phyloP scores from a whole-genome alignment of 2,329 filamentous ascomycete species.

The Colletotrichum siamense region DNA sequence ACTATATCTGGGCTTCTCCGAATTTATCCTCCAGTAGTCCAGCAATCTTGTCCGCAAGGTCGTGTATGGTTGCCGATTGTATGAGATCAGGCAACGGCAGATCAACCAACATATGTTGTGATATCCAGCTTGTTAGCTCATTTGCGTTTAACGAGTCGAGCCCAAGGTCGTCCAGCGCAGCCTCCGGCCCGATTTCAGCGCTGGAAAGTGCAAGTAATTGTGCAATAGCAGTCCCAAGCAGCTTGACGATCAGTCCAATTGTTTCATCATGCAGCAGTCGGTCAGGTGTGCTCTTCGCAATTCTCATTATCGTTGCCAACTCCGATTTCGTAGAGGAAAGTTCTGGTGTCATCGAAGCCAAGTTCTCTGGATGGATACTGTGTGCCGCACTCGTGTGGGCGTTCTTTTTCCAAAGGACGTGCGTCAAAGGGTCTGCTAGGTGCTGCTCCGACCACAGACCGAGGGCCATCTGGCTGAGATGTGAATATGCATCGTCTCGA shows the following conservation, averaged over 20 bases:
- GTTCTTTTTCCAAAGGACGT: background rate
- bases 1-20: background rate
- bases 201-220: background rate
- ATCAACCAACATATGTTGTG: background rate
- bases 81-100: background rate
- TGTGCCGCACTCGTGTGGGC: background rate
- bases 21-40: background rate
- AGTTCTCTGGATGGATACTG: background rate
- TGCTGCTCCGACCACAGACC: background rate
- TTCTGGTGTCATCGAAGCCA: background rate
- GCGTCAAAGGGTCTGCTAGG: background rate
- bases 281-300: background rate
- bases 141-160: background rate
- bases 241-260: background rate
- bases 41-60: background rate
- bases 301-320: background rate
- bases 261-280: background rate
- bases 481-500: background rate
- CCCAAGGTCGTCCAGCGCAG: background rate
- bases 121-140: background rate
- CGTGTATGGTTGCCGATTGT: background rate
- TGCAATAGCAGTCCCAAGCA: background rate
- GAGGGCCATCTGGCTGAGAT: background rate
- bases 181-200: background rate
- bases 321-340: background rate